Base-by-base conservation (phyloP, 192 early-diverging fungal genomes). In the Haplosporangium gracile region DNA sequence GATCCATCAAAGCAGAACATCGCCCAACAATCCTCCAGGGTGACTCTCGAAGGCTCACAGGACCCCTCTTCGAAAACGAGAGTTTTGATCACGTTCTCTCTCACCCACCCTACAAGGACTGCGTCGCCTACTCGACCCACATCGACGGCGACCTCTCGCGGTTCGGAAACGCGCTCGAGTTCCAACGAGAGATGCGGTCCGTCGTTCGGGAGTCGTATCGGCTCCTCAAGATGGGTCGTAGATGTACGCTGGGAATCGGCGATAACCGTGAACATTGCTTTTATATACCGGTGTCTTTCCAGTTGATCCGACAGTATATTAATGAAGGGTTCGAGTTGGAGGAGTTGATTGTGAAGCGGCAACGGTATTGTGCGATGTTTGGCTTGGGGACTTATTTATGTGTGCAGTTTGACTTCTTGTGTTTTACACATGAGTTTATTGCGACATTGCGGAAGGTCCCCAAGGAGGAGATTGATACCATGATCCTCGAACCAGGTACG, bases 101-200 rank as follows among this genome's bases (percentile, higher is more conserved):
- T 16, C 97, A 98, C 76, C 97, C 97, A 60, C 97, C 97, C 6
- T 98, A 98, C 88, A 98, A 98, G 87, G 96, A 98, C 82, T 97
- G 96, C 78, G 95, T 97, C 1, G 90, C 94, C 7, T 96, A 96
- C 83, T 96, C 95, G 70, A 92, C 95, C 8, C 94, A 96, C 80
- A 95, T 98, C 70, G 96, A 96, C 7, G 97, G 97, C 42, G 97
- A 98, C 55, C 88, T 98, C 63, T 95, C 95, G 0, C 87, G 95
- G 39, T 96, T 94, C 77, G 94, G 95, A 18, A 96, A 95, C 18
- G 89, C 93, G 10, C 87, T 90, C 0, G 95, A 96, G 60, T 98
- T 98, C 70, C 90, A 92, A 68, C 79, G 79, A 15, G 95, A 98
- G 84, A 97, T 97, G 93, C 88, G 78, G 5, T 89, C 92, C 60